Conservation (phyloP, 2,329 filamentous ascomycete species). For the Periglandula ipomoeae region DNA sequence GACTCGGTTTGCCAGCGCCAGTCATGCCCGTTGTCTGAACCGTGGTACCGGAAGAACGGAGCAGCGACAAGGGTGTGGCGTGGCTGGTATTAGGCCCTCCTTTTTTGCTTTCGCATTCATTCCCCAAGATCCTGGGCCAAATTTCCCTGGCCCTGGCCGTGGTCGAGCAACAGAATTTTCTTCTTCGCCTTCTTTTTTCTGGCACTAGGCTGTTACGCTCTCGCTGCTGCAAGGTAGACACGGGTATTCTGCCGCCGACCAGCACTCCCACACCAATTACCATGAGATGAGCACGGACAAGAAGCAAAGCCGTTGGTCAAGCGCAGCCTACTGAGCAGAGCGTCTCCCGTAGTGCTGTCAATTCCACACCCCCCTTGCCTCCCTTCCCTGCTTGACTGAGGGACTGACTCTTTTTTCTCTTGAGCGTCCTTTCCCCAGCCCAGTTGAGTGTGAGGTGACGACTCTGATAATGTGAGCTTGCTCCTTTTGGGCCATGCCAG, state of each 20-base stretch:
- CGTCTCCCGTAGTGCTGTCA: constrained; percentile 1
- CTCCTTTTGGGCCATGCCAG: not conserved
- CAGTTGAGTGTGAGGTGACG: constrained; percentile 4
- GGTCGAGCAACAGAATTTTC: constrained; percentile 3
- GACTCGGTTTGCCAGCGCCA: not conserved
- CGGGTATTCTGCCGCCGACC: not conserved
- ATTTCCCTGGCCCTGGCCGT: constrained; percentile 9
- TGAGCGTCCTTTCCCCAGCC: not conserved
- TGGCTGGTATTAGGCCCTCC: constrained; percentile 3
- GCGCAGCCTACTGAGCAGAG: not conserved
- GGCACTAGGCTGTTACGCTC: constrained; percentile 1
- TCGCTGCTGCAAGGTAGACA: constrained; percentile 1
- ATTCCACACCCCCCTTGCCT: constrained; percentile 2
- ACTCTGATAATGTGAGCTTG: not conserved
- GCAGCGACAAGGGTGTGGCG: constrained; percentile 6
- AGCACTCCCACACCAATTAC: not conserved
- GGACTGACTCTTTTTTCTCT: not conserved
- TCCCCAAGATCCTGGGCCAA: constrained; percentile 9
- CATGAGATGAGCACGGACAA: constrained; percentile 3
- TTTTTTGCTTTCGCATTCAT: not conserved
- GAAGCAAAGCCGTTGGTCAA: constrained; percentile 1
- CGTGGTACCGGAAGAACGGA: constrained; percentile 6
- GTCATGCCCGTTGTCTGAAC: constrained; percentile 3
- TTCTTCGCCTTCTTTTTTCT: constrained; percentile 6
- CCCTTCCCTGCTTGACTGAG: constrained; percentile 6